These are phyloP conservation scores for Penicillium paxilli DNA, from an alignment of 495 filamentous ascomycete species.

Conservation along the genomic window DNA sequence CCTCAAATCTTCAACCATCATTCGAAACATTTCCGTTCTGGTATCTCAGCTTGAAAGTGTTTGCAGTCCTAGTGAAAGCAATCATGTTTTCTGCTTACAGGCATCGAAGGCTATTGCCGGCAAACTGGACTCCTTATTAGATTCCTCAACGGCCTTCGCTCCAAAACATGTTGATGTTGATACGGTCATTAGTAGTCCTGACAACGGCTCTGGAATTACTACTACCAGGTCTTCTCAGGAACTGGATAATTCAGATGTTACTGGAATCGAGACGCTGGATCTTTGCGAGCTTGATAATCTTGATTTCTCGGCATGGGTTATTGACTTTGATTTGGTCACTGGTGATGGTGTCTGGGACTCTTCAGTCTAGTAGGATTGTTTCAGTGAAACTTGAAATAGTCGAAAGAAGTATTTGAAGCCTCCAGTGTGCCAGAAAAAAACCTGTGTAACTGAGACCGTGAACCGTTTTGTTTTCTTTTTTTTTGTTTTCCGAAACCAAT, in stretches of 20 bases:
- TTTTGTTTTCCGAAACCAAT: neutral
- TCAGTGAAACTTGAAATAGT: neutral
- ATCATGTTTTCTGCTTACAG: conserved; percentile 19
- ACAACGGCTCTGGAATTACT: too few relatives aligned
- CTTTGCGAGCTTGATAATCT: neutral
- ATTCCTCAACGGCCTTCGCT: conserved; percentile 5
- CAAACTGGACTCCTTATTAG: conserved; percentile 18
- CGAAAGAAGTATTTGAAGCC: too few relatives aligned
- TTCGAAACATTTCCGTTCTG: conserved; percentile 18
- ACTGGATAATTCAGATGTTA: too few relatives aligned
- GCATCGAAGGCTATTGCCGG: conserved; percentile 17
- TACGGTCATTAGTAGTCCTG: neutral
- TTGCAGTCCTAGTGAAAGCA: conserved; percentile 13
- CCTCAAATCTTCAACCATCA: conserved; percentile 14
- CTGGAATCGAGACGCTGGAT: neutral
- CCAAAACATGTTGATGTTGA: neutral
- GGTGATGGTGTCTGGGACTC: neutral
- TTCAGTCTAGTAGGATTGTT: too few relatives aligned
- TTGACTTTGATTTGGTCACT: neutral
- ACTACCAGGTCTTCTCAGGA: too few relatives aligned
- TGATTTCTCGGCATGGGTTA: conserved; percentile 2
- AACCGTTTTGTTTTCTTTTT: neutral
- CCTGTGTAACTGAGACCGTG: too few relatives aligned
- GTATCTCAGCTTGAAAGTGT: conserved; percentile 18
- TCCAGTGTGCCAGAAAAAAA: too few relatives aligned